Percentiles rank a stretch among this genome's conserved stretches.
Conservation (phyloP, 2,329 filamentous ascomycete genomes). For the Cladosporium halotolerans region DNA sequence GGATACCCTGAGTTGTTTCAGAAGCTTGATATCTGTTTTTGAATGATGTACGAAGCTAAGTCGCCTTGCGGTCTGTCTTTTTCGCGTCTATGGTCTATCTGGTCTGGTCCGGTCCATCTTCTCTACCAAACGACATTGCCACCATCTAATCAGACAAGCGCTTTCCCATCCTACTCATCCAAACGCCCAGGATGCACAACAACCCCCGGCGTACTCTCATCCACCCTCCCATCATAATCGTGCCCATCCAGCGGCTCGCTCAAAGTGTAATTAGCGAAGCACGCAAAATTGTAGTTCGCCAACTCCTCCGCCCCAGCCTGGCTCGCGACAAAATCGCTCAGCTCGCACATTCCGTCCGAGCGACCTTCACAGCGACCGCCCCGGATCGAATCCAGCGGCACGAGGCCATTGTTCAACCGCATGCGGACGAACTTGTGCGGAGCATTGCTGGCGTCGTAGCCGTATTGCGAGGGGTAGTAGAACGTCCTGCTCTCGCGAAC, state of each 20-base stretch:
- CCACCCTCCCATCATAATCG: slow-evolving; percentile 40
- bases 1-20: slow-evolving; percentile 18
- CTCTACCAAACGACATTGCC: too few species aligned
- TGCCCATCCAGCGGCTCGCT: slow-evolving; percentile 31
- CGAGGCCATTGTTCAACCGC: slow-evolving; percentile 45
- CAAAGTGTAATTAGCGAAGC: slow-evolving; percentile 45
- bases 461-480: slow-evolving; percentile 42
- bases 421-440: slow-evolving; percentile 46
- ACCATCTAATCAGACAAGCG: too few species aligned
- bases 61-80: too few species aligned
- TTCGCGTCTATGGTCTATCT: too few species aligned
- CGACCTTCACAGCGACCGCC: slow-evolving; percentile 40
- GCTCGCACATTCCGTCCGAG: slow-evolving; percentile 41
- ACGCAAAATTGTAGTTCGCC: slow-evolving; percentile 44
- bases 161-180: not conserved
- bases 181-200: slow-evolving; percentile 3
- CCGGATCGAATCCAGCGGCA: slow-evolving; percentile 43
- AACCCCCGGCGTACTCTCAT: not conserved
- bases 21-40: too few species aligned
- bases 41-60: too few species aligned
- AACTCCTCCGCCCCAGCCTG: slow-evolving; percentile 35
- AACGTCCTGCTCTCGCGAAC: slow-evolving; percentile 35
- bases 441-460: slow-evolving; percentile 36
- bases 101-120: too few species aligned
- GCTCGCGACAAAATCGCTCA: slow-evolving; percentile 38